A percentile compares a stretch with the other conserved stretches of the same genome.
phyloP scores from a whole-genome alignment of 78 protist species.

The Dictyostelium brefeldianum region DNA sequence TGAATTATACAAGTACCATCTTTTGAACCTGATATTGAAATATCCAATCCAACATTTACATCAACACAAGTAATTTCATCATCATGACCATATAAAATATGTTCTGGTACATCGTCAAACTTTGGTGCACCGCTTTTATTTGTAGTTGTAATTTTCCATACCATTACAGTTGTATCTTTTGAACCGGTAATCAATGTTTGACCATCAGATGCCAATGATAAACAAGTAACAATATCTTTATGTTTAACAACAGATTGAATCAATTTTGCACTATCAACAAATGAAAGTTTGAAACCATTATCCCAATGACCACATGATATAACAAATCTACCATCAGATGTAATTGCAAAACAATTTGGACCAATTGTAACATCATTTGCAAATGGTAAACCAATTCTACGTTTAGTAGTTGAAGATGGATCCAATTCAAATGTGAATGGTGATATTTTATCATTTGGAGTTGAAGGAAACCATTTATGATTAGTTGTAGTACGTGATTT shows the following conservation, averaged over 20 bases:
- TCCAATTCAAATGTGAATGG: slow-evolving; percentile 83
- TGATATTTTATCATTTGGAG: slow-evolving; percentile 49
- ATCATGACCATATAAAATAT: slow-evolving; percentile 90
- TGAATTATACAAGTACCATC: slow-evolving; percentile 82
- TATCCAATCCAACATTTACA: slow-evolving; percentile 84
- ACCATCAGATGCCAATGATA: slow-evolving; percentile 78
- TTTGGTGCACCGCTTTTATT: slow-evolving; percentile 59
- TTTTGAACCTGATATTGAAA: slow-evolving; percentile 89
- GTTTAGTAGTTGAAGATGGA: slow-evolving; percentile 36
- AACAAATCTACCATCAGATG: slow-evolving; percentile 72
- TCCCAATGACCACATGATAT: slow-evolving; percentile 85
- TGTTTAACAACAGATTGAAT: slow-evolving; percentile 83
- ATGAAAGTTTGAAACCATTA: slow-evolving; percentile 41
- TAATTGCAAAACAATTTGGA: slow-evolving; percentile 61
- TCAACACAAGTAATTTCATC: slow-evolving; percentile 90
- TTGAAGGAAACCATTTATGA: slow-evolving; percentile 74
- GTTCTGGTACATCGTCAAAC: slow-evolving; percentile 47
- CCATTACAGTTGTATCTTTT: slow-evolving; percentile 91
- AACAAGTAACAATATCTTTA: slow-evolving; percentile 92
- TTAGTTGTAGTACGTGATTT: slow-evolving; percentile 25
- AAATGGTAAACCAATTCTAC: slow-evolving; percentile 79
- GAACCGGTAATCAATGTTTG: slow-evolving; percentile 93
- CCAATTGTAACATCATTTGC: slow-evolving; percentile 72
- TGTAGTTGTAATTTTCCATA: slow-evolving; percentile 85
- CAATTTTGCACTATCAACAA: slow-evolving; percentile 60